Evolutionary conservation across 768 basidiomycete species (phyloP).

Genomic region (Termitomyces sp.): DNA sequence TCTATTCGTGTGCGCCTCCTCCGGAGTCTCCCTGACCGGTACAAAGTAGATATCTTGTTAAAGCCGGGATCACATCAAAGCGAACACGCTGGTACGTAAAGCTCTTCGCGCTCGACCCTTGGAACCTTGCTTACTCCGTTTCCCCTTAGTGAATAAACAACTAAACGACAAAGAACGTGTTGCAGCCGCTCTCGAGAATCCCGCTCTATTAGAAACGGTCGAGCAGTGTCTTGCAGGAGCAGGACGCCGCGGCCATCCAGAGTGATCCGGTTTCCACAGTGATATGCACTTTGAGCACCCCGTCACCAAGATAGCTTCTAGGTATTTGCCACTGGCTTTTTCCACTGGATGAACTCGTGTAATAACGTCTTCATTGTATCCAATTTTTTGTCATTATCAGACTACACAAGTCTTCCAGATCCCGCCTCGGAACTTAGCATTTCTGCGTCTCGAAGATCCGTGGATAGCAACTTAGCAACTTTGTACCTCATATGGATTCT

Average conservation of each 20-base stretch:
- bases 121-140: background rate
- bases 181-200: slow-evolving; percentile 94
- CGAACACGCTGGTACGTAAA: slow-evolving; percentile 71
- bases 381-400: too few relatives aligned
- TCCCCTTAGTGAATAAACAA: slow-evolving; percentile 84
- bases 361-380: background rate
- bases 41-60: slow-evolving; percentile 90
- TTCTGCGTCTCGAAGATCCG: background rate
- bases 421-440: background rate
- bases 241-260: slow-evolving; percentile 24
- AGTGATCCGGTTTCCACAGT: slow-evolving; percentile 4
- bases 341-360: background rate
- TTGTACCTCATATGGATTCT: background rate
- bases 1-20: slow-evolving; percentile 91
- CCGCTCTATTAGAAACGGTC: slow-evolving; percentile 77
- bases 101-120: background rate
- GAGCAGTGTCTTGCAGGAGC: slow-evolving; percentile 54
- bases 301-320: slow-evolving; percentile 11
- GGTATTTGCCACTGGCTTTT: background rate
- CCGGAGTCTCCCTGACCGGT: slow-evolving; percentile 85
- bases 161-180: slow-evolving; percentile 99
- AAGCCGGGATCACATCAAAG: slow-evolving; percentile 96
- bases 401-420: background rate
- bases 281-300: background rate
- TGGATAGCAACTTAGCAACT: background rate